Conservation (phyloP, 2,329 filamentous ascomycete genomes). For the Akanthomyces muscarius region DNA sequence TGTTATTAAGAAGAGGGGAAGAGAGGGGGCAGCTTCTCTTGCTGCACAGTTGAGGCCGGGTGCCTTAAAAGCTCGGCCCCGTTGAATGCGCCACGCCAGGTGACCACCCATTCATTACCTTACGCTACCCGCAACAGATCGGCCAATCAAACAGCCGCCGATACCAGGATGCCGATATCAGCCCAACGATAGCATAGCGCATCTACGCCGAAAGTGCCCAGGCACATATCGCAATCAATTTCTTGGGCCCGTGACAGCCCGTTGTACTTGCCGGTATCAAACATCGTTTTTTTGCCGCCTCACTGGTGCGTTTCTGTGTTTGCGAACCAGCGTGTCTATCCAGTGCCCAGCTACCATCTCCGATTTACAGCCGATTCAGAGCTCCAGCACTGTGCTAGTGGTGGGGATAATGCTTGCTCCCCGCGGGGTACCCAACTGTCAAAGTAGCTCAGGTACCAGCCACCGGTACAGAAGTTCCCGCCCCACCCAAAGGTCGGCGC, state of each 20-base stretch:
- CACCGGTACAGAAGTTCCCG: not conserved
- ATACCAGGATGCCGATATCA: not conserved
- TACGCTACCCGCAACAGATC: conserved; percentile 3
- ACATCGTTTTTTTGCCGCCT: not conserved
- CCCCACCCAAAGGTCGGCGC: not conserved
- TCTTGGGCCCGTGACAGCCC: not conserved
- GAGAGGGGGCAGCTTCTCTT: conserved; percentile 7
- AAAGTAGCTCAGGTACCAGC: conserved; percentile 6
- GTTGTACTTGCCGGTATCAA: not conserved
- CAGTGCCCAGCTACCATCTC: not conserved
- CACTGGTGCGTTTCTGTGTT: not conserved
- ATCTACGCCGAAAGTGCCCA: not conserved
- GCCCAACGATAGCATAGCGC: not conserved
- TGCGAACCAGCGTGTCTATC: not conserved
- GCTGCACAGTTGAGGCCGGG: not conserved
- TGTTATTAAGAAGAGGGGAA: conserved; percentile 8
- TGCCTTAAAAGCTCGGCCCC: conserved; percentile 1
- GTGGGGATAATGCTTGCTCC: not conserved
- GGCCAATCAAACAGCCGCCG: conserved; percentile 6
- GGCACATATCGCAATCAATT: not conserved
- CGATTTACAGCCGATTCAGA: conserved; percentile 3
- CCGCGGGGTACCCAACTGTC: conserved; percentile 6
- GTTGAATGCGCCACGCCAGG: conserved; percentile 7
- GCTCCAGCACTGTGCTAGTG: not conserved
- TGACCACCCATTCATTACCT: conserved; percentile 1